Conservation (phyloP, 2,329 filamentous ascomycete genomes). For the Penicillium sp. region DNA sequence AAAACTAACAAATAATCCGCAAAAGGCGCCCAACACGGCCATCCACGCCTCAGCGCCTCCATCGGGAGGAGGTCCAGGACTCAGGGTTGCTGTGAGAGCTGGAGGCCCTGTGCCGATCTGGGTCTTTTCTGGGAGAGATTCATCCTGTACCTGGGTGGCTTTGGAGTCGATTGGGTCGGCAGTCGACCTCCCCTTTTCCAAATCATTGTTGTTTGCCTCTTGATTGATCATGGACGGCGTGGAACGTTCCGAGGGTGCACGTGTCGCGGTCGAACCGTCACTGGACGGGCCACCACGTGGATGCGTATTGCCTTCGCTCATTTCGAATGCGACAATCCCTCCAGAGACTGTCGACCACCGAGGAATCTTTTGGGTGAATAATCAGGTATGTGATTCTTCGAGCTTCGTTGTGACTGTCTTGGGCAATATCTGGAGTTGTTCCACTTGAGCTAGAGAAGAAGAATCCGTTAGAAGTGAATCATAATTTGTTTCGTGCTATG, state of each 20-base stretch:
- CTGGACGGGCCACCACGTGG: no score
- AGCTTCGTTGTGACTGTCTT: no score
- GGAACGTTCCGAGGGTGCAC: background rate
- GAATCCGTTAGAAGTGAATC: no score
- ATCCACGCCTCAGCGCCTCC: conserved; percentile 30
- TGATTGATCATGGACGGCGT: conserved; percentile 6
- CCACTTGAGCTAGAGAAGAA: no score
- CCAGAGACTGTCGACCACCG: no score
- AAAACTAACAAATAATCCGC: conserved; percentile 45
- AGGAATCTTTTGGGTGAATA: no score
- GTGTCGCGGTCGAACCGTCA: no score
- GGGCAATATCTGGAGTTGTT: no score
- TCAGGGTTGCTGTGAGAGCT: conserved; percentile 5
- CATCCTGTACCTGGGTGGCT: background rate
- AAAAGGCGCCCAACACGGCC: conserved; percentile 47
- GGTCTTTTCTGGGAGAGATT: conserved; percentile 4
- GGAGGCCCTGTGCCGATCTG: background rate
- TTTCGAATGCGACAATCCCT: no score
- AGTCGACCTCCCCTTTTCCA: conserved; percentile 9
- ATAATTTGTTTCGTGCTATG: no score
- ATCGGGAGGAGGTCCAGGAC: conserved; percentile 22
- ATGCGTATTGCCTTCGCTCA: no score
- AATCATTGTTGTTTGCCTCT: conserved; percentile 1
- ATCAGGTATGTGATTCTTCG: no score
- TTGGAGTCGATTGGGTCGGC: conserved; percentile 1